Evolutionary conservation across 441 rosid species (phyloP), one percentile per base, ranked within the genome.

Genomic region (Brassica hybrid): DNA sequence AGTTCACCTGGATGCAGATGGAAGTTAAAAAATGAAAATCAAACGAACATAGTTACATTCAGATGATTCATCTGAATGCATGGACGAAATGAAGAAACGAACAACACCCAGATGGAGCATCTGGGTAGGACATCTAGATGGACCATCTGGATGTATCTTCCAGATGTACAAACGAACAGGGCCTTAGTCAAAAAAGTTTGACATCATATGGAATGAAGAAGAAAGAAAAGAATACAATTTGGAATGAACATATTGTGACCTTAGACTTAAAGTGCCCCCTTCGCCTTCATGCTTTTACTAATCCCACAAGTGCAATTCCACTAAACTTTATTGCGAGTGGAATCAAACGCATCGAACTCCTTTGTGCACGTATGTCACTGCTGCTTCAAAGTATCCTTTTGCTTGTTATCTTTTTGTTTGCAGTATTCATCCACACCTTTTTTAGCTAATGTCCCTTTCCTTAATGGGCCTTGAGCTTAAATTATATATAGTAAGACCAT

Each of bases 301-400:
- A 58, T 41, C 13, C 17, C 50, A 17, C 75, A 38, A 54, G 34
- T 14, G 32, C 14, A 34, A 16, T 17, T 48, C 21, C 50, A 52
- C 64, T 54, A 36, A 34, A 63, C 45, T 72, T 77, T 72, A 58
- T 10, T 43, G 19, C 27, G 32, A 78, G 74, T 78, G 81, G 81
- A 38, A 78, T 60, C 70, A 73, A 68, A 78, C 65, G 69, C 27
- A 52, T 27, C 58, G 38, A 72, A 54, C n/a, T 67, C 17, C 23
- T 59, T 16, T 66, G 23, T 32, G 27, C 61, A 58, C 3, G 27
- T 59, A 59, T 21, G 81, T 25, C 38, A 45, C 32, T 71, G 80
- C 71, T 56, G 57, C 54, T 72, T 17, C 41, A 25, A 61, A 43
- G 30, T 61, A 43, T 43, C 11, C 36, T 0, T 54, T 38, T 66